A percentile compares a stretch with the other conserved stretches of the same genome.
These are phyloP conservation scores for Noccaea bulbosa DNA, from an alignment of 345 rosid genomes.

Conservation along the genomic window DNA sequence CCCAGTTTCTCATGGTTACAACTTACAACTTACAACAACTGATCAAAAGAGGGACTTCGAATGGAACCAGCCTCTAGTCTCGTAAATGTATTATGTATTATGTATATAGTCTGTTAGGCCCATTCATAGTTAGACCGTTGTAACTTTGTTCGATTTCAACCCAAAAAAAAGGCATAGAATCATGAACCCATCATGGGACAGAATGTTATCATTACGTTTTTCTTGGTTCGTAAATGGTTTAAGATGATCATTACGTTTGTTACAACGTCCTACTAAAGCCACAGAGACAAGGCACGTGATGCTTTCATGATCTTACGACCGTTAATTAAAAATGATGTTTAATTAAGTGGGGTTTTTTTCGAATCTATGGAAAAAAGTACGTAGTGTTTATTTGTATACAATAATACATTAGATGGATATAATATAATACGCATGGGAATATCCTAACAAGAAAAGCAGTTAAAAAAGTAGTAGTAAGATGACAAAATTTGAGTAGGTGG, in stretches of 20 bases:
- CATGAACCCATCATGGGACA: not conserved
- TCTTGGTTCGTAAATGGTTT: conserved; percentile 10
- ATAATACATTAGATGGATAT: not conserved
- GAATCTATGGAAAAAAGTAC: too few relatives aligned
- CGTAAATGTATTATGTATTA: too few relatives aligned
- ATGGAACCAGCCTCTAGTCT: not conserved
- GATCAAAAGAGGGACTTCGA: not conserved
- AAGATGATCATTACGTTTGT: conserved; percentile 32
- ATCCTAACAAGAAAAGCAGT: conserved; percentile 7
- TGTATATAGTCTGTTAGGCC: not conserved
- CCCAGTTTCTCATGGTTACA: not conserved
- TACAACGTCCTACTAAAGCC: conserved; percentile 14
- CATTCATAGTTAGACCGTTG: not conserved
- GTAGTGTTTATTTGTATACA: not conserved
- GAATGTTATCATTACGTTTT: conserved; percentile 7
- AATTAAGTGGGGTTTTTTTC: not conserved
- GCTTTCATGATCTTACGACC: conserved; percentile 30
- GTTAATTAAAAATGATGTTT: not conserved
- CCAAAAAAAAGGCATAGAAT: conserved; percentile 14
- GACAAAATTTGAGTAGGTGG: conserved; percentile 35
- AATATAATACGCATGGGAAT: conserved; percentile 34
- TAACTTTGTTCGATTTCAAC: conserved; percentile 4
- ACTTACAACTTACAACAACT: not conserved
- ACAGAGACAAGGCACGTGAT: conserved; percentile 8
- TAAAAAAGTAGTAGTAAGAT: conserved; percentile 23